Evolutionary conservation across 495 filamentous ascomycete genomes (phyloP), one percentile per base, ranked within the genome.

Genomic region (Friedmanniomyces endolithicus): DNA sequence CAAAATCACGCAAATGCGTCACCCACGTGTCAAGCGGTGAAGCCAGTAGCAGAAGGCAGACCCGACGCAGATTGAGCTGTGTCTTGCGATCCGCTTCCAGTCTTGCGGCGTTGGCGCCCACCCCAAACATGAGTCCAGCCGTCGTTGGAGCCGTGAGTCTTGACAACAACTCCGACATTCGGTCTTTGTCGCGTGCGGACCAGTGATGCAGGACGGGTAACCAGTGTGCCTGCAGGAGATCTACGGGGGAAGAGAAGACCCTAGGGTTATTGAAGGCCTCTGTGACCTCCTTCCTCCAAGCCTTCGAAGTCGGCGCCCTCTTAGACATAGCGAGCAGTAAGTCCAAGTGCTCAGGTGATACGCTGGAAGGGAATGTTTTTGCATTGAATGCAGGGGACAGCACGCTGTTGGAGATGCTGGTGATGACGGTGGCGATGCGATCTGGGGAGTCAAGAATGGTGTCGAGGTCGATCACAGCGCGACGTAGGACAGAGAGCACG

Each of bases 111-210:
- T 86, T 90, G 7, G 92, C 94, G 48, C 92, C 92, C 6, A 99
- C 92, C 22, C 92, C 92, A 58, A 99, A 99, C 67, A 99, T 88
- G 52, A 97, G 94, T 16, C 92, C 94, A 0, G 92, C 94, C n/a
- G 92, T 86, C 16, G 88, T 88, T 9, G 92, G 92, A 2, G 89
- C 77, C 6, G 86, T 81, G 34, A 97, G 74, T 24, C 88, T 81
- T 37, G 77, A 74, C 14, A 97, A 67, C 2, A 95, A 70, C 53
- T 97, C 94, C 1, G 81, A 71, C 67, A 99, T 78, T 19, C 87
- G 80, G 54, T 96, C 92, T 66, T 92, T 94, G 62, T 99, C 92
- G 17, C 75, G 77, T 16, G 90, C 68, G 16, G 81, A 74, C 84
- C 87, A 94, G 64, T 94, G 86, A 41, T 79, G 82, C 20, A 96